phyloP scores from a whole-genome alignment of 2,329 filamentous ascomycete genomes.

The Fusarium sp. region DNA sequence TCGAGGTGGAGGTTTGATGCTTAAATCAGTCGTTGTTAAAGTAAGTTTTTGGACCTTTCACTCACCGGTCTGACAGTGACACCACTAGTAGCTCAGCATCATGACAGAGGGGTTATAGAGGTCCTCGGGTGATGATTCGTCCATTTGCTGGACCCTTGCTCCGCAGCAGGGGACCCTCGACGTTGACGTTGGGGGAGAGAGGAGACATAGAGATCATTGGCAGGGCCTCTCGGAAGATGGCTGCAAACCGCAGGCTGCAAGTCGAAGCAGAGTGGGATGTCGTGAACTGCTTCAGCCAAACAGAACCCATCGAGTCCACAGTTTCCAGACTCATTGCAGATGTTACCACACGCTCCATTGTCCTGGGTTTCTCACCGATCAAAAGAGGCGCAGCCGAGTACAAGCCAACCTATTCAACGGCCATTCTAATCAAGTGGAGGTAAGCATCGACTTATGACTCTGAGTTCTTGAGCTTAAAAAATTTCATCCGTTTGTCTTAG shows the following conservation, averaged over 20 bases:
- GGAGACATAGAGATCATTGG: conserved; percentile 20
- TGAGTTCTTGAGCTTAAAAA: conserved; percentile 10
- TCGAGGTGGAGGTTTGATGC: neutral
- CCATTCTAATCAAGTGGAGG: neutral
- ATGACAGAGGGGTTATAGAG: conserved; percentile 23
- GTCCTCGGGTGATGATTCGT: conserved; percentile 15
- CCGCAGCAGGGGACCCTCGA: conserved; percentile 10
- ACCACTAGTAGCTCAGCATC: conserved; percentile 18
- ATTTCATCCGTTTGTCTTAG: neutral
- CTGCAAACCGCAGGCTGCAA: conserved; percentile 1
- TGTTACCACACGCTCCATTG: neutral
- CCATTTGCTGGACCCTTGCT: conserved; percentile 17
- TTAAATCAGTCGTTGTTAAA: neutral
- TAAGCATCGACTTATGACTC: conserved; percentile 10
- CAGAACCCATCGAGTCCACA: conserved; percentile 6
- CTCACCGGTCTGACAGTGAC: conserved; percentile 14
- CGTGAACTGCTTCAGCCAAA: conserved; percentile 19
- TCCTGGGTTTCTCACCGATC: conserved; percentile 5
- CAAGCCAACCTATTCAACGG: neutral
- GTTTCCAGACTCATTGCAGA: conserved; percentile 13
- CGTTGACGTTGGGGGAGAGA: neutral
- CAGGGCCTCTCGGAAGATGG: conserved; percentile 4
- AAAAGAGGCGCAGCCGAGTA: conserved; percentile 4
- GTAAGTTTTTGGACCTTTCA: neutral
- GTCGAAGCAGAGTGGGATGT: conserved; percentile 26